Percentiles rank a stretch among this genome's conserved stretches.
Evolutionary conservation across 441 rosid genomes (phyloP).

Genomic region (Melastoma candidum): DNA sequence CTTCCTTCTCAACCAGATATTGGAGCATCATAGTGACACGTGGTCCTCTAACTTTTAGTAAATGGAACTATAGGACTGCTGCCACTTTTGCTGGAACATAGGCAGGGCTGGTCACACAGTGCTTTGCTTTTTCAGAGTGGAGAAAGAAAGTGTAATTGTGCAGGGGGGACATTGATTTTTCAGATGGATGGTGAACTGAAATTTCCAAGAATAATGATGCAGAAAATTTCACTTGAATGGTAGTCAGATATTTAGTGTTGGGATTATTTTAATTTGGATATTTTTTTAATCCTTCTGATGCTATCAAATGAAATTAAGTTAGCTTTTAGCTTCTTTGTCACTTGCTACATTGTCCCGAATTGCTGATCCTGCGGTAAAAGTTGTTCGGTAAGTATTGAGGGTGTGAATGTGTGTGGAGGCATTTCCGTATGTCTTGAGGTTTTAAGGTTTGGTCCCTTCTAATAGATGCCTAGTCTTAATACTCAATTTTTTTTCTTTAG

Average conservation of each 20-base stretch:
- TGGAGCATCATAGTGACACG: no score
- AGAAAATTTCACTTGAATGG: neutral
- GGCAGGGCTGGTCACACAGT: no score
- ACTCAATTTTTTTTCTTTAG: no score
- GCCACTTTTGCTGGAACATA: no score
- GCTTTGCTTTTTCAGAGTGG: no score
- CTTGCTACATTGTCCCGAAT: neutral
- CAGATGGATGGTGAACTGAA: neutral
- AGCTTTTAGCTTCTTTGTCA: constrained; percentile 4
- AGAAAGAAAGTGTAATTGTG: no score
- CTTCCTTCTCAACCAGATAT: no score
- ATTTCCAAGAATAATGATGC: constrained; percentile 1
- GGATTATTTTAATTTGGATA: constrained; percentile 1
- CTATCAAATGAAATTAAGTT: constrained; percentile 7
- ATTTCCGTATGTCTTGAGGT: neutral
- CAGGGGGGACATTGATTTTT: no score
- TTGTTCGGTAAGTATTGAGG: neutral
- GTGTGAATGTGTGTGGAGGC: neutral
- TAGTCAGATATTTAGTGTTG: constrained; percentile 1
- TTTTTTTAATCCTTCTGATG: constrained; percentile 10
- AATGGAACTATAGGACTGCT: no score
- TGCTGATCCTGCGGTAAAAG: neutral
- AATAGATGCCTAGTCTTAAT: no score
- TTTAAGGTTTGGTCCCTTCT: no score
- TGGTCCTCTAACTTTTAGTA: no score